These are phyloP conservation scores for Nigrospora osmanthi DNA, from an alignment of 2,329 filamentous ascomycete genomes.

Conservation along the genomic window DNA sequence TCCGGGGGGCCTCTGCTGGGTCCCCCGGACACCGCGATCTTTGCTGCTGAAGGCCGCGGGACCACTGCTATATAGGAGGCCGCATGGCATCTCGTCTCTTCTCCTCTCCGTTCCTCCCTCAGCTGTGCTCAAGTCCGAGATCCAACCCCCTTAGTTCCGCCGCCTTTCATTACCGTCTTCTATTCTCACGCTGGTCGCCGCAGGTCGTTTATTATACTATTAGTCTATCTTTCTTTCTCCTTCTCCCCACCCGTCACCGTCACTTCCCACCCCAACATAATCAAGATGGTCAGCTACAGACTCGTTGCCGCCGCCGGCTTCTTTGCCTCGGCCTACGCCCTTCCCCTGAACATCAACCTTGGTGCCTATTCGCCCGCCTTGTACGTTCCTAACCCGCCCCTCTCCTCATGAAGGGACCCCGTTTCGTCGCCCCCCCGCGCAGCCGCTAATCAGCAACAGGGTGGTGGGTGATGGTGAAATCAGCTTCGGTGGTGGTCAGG, in stretches of 20 bases:
- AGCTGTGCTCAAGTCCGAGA: slow-evolving; percentile 26
- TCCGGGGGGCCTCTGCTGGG: neutral
- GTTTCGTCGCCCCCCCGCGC: no score
- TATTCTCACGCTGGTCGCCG: slow-evolving; percentile 24
- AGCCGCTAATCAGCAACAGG: slow-evolving; percentile 11
- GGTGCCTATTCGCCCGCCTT: slow-evolving; percentile 35
- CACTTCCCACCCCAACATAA: neutral
- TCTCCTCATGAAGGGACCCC: no score
- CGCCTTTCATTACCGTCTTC: slow-evolving; percentile 11
- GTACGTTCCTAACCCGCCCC: slow-evolving; percentile 17
- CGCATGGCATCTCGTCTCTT: slow-evolving; percentile 4
- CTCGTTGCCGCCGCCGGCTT: slow-evolving; percentile 27
- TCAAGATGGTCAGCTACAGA: slow-evolving; percentile 26
- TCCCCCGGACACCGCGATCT: neutral
- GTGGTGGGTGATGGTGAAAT: slow-evolving; percentile 27
- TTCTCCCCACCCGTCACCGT: neutral
- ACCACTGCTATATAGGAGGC: slow-evolving; percentile 20
- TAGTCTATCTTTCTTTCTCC: slow-evolving; percentile 11
- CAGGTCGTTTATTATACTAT: slow-evolving; percentile 23
- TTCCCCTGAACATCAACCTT: slow-evolving; percentile 34
- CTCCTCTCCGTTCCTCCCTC: slow-evolving; percentile 5
- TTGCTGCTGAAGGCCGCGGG: neutral
- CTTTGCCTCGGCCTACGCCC: slow-evolving; percentile 22
- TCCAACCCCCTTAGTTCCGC: slow-evolving; percentile 10
- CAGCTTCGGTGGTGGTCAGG: slow-evolving; percentile 29